Evolutionary conservation across 2,329 filamentous ascomycete species (phyloP), one percentile per base, ranked within the genome.

Genomic region (Dothiorella sarmentorum): DNA sequence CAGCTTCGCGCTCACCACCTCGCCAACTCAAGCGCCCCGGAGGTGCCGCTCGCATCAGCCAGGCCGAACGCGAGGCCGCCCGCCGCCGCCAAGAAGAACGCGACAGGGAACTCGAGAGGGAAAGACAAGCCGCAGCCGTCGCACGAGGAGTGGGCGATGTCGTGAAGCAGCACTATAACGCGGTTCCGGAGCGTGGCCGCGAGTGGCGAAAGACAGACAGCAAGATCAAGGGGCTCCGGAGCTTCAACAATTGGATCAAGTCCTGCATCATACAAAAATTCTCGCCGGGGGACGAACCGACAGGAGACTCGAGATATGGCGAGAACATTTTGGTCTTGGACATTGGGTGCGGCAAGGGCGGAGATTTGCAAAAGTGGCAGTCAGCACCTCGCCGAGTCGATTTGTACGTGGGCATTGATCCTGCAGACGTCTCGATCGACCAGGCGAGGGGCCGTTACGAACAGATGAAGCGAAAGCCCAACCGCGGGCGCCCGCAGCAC

Each of bases 221-320:
- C 73, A 88, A 90, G 68, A 99, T 99, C 78, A 96, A 95, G 76
- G 94, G 94, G 0, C 78, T 99, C 56, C 85, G 94, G 56, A 90
- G 89, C 65, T 94, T 96, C 80, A 99, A 99, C 78, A 99, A 99
- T 74, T 99, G 94, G 94, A 84, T 99, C 76, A 99, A 99, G 80
- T 96, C 91, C 70, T 93, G 90, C 51, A 85, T 97, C 65, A 97
- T 99, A 65, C 92, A 97, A 71, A 97, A 96, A 71, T 97, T 97
- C 76, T 91, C 90, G 3, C 66, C 66, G 4, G 74, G 75, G 49
- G 75, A 78, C 31, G 71, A 73, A 59, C 49, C 42, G 15, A 11
- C 38, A 22, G 59, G 56, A 62, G 66, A 45, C 64, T 64, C 5
- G 62, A 45, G 43, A 24, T 37, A 35, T 82, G 0, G 83, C 86